phyloP scores from a whole-genome alignment of 2,329 filamentous ascomycete species.

The Penicillium brevicompactum region DNA sequence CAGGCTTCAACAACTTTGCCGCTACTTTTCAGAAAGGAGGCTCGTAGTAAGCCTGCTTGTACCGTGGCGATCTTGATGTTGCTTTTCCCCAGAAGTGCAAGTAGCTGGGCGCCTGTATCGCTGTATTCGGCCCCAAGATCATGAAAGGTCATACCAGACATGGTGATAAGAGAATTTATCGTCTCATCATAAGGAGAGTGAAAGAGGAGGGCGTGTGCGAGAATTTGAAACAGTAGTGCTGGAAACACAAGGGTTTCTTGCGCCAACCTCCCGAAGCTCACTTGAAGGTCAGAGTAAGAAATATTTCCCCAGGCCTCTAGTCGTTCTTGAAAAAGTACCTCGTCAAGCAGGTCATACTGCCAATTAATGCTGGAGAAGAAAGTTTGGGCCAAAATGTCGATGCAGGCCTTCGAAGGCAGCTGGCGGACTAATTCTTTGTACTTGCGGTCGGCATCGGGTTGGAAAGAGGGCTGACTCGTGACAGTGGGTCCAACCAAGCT shows the following conservation, averaged over 20 bases:
- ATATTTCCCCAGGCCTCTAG: constrained; percentile 12
- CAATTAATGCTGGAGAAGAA: constrained; percentile 18
- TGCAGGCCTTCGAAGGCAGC: constrained; percentile 8
- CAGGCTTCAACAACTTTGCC: constrained; percentile 23
- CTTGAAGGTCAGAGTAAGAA: constrained; percentile 13
- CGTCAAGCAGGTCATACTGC: constrained; percentile 19
- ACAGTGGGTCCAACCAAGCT: neutral
- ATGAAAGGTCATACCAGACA: constrained; percentile 16
- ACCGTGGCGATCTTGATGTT: constrained; percentile 12
- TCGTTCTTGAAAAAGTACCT: constrained; percentile 7
- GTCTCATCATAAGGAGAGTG: constrained; percentile 10
- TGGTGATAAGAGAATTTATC: constrained; percentile 4
- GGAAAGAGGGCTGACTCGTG: neutral
- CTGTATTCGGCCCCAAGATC: constrained; percentile 17
- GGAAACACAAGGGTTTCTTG: constrained; percentile 14
- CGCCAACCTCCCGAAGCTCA: neutral
- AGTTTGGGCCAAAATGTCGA: constrained; percentile 11
- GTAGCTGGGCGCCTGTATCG: constrained; percentile 10
- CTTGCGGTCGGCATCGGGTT: neutral
- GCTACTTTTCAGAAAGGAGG: constrained; percentile 24
- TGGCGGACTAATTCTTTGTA: constrained; percentile 12
- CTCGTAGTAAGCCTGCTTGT: constrained; percentile 19
- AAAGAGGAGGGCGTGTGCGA: constrained; percentile 19
- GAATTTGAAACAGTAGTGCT: constrained; percentile 19
- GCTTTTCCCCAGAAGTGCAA: constrained; percentile 15